Evolutionary conservation across 2,329 filamentous ascomycete species (phyloP).

Genomic region (Fusarium buharicum): DNA sequence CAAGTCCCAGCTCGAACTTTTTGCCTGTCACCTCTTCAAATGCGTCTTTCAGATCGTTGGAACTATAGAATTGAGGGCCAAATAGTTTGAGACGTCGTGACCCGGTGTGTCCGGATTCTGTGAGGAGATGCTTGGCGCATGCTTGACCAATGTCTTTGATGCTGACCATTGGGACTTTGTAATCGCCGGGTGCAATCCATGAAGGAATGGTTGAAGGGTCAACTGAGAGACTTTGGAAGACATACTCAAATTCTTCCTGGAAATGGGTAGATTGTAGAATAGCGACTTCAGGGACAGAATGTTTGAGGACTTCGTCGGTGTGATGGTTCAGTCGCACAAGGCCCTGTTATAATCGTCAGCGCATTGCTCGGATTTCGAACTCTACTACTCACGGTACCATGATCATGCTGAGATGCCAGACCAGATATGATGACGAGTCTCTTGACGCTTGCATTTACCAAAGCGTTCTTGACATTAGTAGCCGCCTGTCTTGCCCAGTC

Average conservation of each 20-base stretch:
- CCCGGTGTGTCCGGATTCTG: neutral
- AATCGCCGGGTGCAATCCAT: slow-evolving; percentile 38
- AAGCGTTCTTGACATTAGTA: slow-evolving; percentile 36
- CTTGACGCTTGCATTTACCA: slow-evolving; percentile 23
- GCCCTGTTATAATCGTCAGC: slow-evolving; percentile 38
- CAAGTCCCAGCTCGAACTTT: slow-evolving; percentile 26
- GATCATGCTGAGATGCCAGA: slow-evolving; percentile 45
- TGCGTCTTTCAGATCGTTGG: slow-evolving; percentile 43
- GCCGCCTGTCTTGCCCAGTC: slow-evolving; percentile 42
- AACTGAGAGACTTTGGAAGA: slow-evolving; percentile 26
- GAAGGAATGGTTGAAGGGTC: slow-evolving; percentile 43
- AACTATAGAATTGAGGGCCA: slow-evolving; percentile 45
- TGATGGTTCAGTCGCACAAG: slow-evolving; percentile 37
- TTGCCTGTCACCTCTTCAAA: slow-evolving; percentile 43
- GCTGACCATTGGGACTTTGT: slow-evolving; percentile 48
- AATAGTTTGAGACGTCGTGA: slow-evolving; percentile 39
- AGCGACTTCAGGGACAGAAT: slow-evolving; percentile 25
- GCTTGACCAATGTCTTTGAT: slow-evolving; percentile 44
- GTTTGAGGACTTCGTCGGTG: slow-evolving; percentile 28
- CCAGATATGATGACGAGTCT: slow-evolving; percentile 44
- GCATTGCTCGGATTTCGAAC: accelerated
- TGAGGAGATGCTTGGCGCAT: slow-evolving; percentile 40
- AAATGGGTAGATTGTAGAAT: slow-evolving; percentile 38
- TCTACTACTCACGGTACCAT: slow-evolving; percentile 40
- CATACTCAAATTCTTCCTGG: slow-evolving; percentile 33